phyloP scores from a whole-genome alignment of 106 monocot species.

The Ottelia alismoides region DNA sequence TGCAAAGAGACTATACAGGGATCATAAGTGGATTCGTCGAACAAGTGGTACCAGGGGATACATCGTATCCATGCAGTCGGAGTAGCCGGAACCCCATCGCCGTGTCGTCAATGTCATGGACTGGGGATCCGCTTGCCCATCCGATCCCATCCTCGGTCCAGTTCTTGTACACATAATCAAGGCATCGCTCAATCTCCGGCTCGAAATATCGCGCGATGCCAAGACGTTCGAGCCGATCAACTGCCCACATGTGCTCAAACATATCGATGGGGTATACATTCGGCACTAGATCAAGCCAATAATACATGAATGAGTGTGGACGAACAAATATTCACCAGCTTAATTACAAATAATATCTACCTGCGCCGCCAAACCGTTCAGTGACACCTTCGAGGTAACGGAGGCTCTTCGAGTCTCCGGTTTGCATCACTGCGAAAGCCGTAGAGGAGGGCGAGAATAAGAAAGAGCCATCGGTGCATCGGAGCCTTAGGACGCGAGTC shows the following conservation, averaged over 20 bases:
- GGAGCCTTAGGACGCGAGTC: constrained; percentile 56
- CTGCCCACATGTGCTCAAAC: constrained; percentile 89
- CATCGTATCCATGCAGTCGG: constrained; percentile 80
- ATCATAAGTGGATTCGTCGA: neutral
- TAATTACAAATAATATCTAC: constrained; percentile 10
- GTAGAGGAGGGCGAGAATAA: constrained; percentile 90
- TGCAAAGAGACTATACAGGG: too few species aligned
- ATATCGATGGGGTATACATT: constrained; percentile 96
- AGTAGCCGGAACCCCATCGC: constrained; percentile 90
- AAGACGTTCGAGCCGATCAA: constrained; percentile 76
- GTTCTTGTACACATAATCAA: constrained; percentile 60
- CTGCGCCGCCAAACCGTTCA: constrained; percentile 69
- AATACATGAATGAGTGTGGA: neutral
- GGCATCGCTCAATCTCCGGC: constrained; percentile 46
- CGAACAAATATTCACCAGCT: neutral
- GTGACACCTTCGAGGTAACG: constrained; percentile 40
- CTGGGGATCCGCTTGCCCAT: constrained; percentile 72
- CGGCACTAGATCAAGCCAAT: constrained; percentile 66
- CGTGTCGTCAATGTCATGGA: constrained; percentile 81
- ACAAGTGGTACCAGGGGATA: constrained; percentile 45
- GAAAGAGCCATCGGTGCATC: constrained; percentile 66
- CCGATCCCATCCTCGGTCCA: constrained; percentile 78
- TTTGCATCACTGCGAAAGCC: constrained; percentile 67
- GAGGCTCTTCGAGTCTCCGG: constrained; percentile 49
- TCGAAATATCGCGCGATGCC: constrained; percentile 80